Conservation (phyloP, 495 filamentous ascomycete species). For the Bathelium albidoporum region DNA sequence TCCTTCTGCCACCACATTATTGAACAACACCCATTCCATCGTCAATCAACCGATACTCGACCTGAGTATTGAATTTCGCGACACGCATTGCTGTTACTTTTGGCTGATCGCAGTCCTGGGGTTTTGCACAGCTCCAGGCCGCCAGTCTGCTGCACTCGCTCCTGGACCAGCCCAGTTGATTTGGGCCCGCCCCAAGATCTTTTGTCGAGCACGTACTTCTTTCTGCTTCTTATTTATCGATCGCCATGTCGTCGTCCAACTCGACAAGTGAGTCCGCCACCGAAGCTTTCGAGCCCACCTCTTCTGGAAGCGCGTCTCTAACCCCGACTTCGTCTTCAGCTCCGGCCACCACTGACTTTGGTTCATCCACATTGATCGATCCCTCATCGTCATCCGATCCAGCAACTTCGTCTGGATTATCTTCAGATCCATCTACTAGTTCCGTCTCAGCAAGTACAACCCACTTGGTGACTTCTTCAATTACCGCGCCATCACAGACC, state of each 20-base stretch:
- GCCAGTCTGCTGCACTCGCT: not conserved
- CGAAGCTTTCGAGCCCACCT: not conserved
- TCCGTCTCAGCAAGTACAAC: conserved; percentile 7
- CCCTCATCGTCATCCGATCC: not conserved
- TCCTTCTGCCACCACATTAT: too few species aligned
- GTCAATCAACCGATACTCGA: too few species aligned
- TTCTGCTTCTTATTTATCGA: not conserved
- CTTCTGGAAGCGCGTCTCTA: not conserved
- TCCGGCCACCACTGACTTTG: conserved; percentile 6
- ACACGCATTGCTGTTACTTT: not conserved
- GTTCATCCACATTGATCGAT: conserved; percentile 5
- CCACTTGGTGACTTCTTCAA: conserved; percentile 16
- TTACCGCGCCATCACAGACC: conserved; percentile 19
- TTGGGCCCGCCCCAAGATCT: not conserved
- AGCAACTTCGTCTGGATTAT: not conserved
- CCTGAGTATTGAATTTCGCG: too few species aligned
- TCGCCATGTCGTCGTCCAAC: not conserved
- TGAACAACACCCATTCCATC: too few species aligned
- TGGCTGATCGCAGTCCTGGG: not conserved
- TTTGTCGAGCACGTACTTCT: not conserved
- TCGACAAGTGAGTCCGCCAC: not conserved
- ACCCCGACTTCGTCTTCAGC: not conserved
- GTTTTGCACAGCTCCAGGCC: not conserved
- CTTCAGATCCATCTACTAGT: not conserved
- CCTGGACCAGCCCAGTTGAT: not conserved